A percentile compares a stretch with the other conserved stretches of the same genome.
Conservation (phyloP, 2,329 filamentous ascomycete species). For the Fusarium papillatum region DNA sequence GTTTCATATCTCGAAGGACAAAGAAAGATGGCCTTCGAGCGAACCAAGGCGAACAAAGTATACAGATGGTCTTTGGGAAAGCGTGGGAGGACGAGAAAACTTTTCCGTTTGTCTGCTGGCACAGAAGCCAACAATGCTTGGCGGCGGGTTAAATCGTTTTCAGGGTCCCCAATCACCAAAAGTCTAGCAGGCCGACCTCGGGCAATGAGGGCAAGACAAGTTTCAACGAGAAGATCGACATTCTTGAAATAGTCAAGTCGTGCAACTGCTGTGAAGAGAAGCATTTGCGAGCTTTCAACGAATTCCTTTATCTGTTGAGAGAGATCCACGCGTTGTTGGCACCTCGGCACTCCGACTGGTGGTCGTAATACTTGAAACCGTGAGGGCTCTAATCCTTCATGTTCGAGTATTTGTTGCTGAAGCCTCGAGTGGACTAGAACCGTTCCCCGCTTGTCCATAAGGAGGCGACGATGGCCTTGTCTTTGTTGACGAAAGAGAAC, state of each 20-base stretch:
- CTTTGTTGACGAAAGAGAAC: constrained; percentile 5
- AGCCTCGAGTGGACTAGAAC: constrained; percentile 4
- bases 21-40: constrained; percentile 1
- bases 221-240: constrained; percentile 7
- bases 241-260: constrained; percentile 9
- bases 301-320: constrained; percentile 4
- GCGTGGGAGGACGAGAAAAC: constrained; percentile 1
- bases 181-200: neutral
- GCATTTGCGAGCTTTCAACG: constrained; percentile 6
- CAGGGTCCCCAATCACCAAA: constrained; percentile 4
- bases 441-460: constrained; percentile 6
- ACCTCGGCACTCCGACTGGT: constrained; percentile 2
- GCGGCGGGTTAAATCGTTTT: neutral
- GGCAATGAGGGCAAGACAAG: neutral
- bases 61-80: constrained; percentile 6
- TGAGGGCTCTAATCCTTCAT: neutral
- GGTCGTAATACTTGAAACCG: constrained; percentile 4
- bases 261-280: constrained; percentile 4
- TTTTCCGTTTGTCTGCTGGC: neutral
- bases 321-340: neutral
- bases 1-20: constrained; percentile 9
- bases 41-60: constrained; percentile 4
- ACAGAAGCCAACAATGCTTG: constrained; percentile 8
- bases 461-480: constrained; percentile 4
- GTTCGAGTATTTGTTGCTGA: constrained; percentile 8